Evolutionary conservation across 805 yeast genomes (phyloP).

Genomic region (Candida wancherniae): DNA sequence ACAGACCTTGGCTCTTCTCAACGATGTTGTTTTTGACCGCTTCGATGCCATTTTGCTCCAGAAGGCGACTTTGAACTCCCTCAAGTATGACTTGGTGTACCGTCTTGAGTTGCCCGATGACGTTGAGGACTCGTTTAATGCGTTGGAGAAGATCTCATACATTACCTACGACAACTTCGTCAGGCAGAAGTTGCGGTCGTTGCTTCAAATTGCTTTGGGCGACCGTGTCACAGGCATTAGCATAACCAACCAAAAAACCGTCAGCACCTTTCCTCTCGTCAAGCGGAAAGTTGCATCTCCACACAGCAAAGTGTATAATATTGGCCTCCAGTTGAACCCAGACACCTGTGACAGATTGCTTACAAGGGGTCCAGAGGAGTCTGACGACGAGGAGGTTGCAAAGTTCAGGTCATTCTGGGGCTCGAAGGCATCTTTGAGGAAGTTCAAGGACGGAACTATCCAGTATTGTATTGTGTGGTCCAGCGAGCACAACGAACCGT

Average conservation of each 20-base stretch:
- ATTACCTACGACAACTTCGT: constrained; percentile 64
- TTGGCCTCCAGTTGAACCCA: constrained; percentile 69
- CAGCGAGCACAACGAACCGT: constrained; percentile 49
- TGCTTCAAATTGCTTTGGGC: constrained; percentile 55
- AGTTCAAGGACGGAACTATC: constrained; percentile 89
- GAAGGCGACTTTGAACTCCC: constrained; percentile 45
- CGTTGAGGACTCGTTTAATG: constrained; percentile 48
- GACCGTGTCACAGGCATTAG: constrained; percentile 39
- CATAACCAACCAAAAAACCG: constrained; percentile 24
- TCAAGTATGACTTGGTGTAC: constrained; percentile 65
- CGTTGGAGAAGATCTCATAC: constrained; percentile 68
- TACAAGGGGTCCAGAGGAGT: constrained; percentile 72
- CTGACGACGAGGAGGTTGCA: constrained; percentile 49
- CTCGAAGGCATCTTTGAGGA: constrained; percentile 71
- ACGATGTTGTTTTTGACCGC: constrained; percentile 78
- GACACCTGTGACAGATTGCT: constrained; percentile 74
- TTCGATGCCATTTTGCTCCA: constrained; percentile 73
- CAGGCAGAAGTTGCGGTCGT: constrained; percentile 53
- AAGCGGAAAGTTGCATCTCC: constrained; percentile 50
- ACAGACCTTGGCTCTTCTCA: constrained; percentile 62
- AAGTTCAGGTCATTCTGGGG: constrained; percentile 90
- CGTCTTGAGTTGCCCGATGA: constrained; percentile 45
- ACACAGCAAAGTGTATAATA: constrained; percentile 28
- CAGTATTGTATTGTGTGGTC: constrained; percentile 90
- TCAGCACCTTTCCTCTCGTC: constrained; percentile 33